Evolutionary conservation across 1,284 basidiomycete species (phyloP).

Genomic region (Pseudozyma hubeiensis): DNA sequence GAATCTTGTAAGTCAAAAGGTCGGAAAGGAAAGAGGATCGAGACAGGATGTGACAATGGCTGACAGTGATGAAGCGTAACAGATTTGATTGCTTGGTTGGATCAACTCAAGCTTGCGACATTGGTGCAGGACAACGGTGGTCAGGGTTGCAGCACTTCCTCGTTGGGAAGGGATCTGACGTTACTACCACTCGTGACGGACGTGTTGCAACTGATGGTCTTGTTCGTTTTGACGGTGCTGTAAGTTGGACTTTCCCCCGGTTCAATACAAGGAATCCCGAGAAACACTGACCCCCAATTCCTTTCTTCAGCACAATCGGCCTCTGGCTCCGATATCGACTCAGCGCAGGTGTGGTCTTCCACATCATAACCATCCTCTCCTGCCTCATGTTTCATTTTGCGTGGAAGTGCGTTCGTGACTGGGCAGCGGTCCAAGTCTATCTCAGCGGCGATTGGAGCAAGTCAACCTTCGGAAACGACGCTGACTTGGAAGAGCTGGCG

Average conservation of each 20-base stretch:
- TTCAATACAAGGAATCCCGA: too few species aligned
- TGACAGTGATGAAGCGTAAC: background rate
- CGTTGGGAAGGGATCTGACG: conserved; percentile 27
- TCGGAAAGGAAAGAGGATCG: too few species aligned
- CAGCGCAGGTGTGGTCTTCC: conserved; percentile 14
- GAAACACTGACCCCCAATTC: background rate
- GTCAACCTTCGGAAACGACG: background rate
- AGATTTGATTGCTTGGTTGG: conserved; percentile 22
- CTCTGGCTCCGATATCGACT: conserved; percentile 25
- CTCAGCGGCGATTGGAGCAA: conserved; percentile 22
- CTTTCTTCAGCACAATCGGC: conserved; percentile 6
- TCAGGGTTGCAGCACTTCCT: conserved; percentile 16
- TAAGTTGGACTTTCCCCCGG: conserved; percentile 10
- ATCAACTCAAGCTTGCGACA: conserved; percentile 11
- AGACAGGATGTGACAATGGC: background rate
- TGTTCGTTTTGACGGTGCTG: conserved; percentile 25
- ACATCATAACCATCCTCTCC: conserved; percentile 15
- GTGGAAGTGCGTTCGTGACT: conserved; percentile 41
- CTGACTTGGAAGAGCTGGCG: conserved; percentile 8
- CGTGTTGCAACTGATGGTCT: conserved; percentile 15
- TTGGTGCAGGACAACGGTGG: background rate
- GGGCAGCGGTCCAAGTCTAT: conserved; percentile 27
- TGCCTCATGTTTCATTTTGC: conserved; percentile 34
- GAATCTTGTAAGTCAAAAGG: conserved; percentile 30
- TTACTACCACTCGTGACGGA: conserved; percentile 37